phyloP scores from a whole-genome alignment of 768 basidiomycete genomes.

The Hypholoma fasciculare region DNA sequence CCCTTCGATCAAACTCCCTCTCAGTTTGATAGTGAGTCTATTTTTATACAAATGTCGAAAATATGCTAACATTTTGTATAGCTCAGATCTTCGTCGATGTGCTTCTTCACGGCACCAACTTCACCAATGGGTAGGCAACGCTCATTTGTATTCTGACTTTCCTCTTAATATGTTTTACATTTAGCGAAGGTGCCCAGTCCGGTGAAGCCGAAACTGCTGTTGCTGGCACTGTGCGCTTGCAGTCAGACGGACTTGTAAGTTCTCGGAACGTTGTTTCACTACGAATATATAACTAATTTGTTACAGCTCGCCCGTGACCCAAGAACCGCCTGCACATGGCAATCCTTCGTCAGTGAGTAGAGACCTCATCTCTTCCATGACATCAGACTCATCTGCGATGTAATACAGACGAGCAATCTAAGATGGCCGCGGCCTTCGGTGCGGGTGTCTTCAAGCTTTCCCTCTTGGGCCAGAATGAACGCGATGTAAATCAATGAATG shows the following conservation, averaged over 20 bases:
- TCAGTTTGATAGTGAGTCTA: constrained; percentile 34
- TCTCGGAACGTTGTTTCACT: background rate
- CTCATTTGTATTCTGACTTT: background rate
- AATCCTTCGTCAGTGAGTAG: constrained; percentile 37
- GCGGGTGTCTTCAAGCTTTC: constrained; percentile 45
- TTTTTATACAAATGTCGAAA: background rate
- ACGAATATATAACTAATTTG: background rate
- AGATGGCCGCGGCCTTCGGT: constrained; percentile 36
- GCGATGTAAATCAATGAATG: constrained; percentile 6
- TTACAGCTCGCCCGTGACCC: constrained; percentile 34
- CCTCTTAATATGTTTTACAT: background rate
- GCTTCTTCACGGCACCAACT: constrained; percentile 40
- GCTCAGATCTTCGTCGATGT: constrained; percentile 46
- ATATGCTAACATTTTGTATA: background rate
- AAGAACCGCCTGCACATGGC: constrained; percentile 49
- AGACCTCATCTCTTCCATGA: background rate
- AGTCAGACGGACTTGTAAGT: constrained; percentile 38
- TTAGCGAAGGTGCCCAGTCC: constrained; percentile 32
- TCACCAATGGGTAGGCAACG: constrained; percentile 37
- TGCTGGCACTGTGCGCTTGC: constrained; percentile 41
- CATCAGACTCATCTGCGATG: background rate
- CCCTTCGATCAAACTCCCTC: constrained; percentile 49
- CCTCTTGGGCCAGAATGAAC: constrained; percentile 39
- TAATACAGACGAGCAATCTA: constrained; percentile 29
- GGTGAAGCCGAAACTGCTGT: constrained; percentile 43